Base-by-base conservation (phyloP, 2,329 filamentous ascomycete species). In the Aureobasidium sp. region DNA sequence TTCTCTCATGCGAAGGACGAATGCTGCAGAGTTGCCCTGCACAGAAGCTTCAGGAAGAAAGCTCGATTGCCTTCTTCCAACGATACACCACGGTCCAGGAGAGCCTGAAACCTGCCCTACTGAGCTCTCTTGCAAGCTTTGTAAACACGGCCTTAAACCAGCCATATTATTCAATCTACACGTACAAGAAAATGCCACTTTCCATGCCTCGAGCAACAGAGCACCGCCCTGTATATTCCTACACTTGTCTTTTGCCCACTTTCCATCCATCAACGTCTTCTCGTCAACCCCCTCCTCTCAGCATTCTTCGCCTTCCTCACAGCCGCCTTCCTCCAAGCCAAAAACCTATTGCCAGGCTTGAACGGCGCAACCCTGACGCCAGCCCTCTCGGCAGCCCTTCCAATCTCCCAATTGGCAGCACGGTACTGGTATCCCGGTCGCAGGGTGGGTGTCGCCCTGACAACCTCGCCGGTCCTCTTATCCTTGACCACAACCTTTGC, bases 341-440 rank as follows among this genome's bases (percentile, higher is more conserved):
- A 74, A 78, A 83, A 89, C 55, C 84, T 76, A 69, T 87, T 84
- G 42, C 81, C 80, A 14, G 79, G 80, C 64, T 83, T 79, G 70
- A 82, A 86, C 47, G 77, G 67, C 70, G 76, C 76, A 6, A 85
- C 84, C 65, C 78, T 78, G 59, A 86, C 78, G 27, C 82, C 81
- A 27, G 81, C 81, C 71, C 79, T 79, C 74, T 88, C 84, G 6
- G 83, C 84, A 31, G 80, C 80, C 5, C 84, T 75, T 61, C 86
- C 86, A 78, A 88, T 88, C 73, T 84, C 76, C 83, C 84, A 87
- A 72, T 89, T 89, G 8, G 82, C 78, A 73, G 86, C 67, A 65
- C 86, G 78, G 70, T 83, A 87, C 76, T 84, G 84, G 69, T 87
- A 87, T 4, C 84, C 83, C 5, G 81, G 79, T 62, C 80, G 77